These are phyloP conservation scores for Coemansia sp. DNA, from an alignment of 371 early-diverging fungal genomes.

Conservation along the genomic window DNA sequence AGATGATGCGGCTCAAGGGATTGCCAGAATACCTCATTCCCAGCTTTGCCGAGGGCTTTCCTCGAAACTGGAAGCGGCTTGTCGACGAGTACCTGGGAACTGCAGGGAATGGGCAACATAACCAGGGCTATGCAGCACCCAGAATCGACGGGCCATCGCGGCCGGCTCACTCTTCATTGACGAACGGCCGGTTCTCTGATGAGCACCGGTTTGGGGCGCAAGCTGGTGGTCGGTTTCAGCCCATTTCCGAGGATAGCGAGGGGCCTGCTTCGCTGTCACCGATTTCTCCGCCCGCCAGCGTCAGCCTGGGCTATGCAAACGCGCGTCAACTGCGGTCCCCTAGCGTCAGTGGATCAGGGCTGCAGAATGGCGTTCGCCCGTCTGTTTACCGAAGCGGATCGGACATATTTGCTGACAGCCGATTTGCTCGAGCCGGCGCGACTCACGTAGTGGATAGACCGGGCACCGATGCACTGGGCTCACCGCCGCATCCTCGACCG, in stretches of 20 bases:
- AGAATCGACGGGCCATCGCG: constrained; percentile 6
- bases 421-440: constrained; percentile 4
- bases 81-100: constrained; percentile 9
- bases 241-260: neutral
- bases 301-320: neutral
- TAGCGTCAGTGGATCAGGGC: neutral
- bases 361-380: neutral
- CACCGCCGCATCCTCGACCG: neutral
- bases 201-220: neutral
- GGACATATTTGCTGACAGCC: constrained; percentile 16
- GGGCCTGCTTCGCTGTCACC: neutral
- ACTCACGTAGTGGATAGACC: neutral
- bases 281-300: constrained; percentile 1
- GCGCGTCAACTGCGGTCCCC: neutral
- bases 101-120: neutral
- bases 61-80: constrained; percentile 25
- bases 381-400: constrained; percentile 30
- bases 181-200: neutral
- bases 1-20: constrained; percentile 27
- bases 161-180: neutral
- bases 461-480: neutral
- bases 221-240: neutral
- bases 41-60: constrained; percentile 31
- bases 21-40: constrained; percentile 29
- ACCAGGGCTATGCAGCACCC: neutral